These are phyloP conservation scores for Limtongozyma cylindracea DNA, from an alignment of 805 yeast species.

Conservation along the genomic window DNA sequence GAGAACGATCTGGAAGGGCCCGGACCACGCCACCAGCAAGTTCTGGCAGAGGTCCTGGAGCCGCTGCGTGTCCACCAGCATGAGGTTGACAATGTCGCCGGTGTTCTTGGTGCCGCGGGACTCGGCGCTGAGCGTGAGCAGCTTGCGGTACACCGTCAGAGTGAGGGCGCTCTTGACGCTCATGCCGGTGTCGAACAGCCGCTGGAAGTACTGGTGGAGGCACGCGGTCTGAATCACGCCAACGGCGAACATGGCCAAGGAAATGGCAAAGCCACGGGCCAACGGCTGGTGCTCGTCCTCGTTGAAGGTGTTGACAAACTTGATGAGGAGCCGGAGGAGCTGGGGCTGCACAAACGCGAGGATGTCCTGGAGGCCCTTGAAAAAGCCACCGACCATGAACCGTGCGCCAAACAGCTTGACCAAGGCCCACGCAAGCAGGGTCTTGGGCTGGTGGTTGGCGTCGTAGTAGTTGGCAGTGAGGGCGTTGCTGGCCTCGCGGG, in stretches of 20 bases:
- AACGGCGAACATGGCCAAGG: slow-evolving; percentile 46
- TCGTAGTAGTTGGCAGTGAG: slow-evolving; percentile 22
- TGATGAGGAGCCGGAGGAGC: slow-evolving; percentile 38
- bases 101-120: slow-evolving; percentile 48
- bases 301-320: slow-evolving; percentile 24
- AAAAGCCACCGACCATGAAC: slow-evolving; percentile 45
- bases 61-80: slow-evolving; percentile 87
- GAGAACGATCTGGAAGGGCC: slow-evolving; percentile 66
- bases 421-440: slow-evolving; percentile 19
- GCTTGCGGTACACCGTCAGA: slow-evolving; percentile 40
- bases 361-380: slow-evolving; percentile 52
- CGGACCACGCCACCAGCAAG: slow-evolving; percentile 71
- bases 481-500: no score
- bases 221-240: slow-evolving; percentile 59
- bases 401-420: slow-evolving; percentile 48
- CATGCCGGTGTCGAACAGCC: slow-evolving; percentile 57
- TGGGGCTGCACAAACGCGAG: slow-evolving; percentile 74
- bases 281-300: slow-evolving; percentile 28
- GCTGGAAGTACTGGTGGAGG: slow-evolving; percentile 57
- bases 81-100: slow-evolving; percentile 83
- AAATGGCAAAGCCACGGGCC: slow-evolving; percentile 53
- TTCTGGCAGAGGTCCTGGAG: slow-evolving; percentile 62
- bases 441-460: slow-evolving; percentile 34
- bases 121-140: slow-evolving; percentile 46
- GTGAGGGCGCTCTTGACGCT: slow-evolving; percentile 45